Evolutionary conservation across 805 yeast species (phyloP).

Genomic region (Candida vaughaniae): DNA sequence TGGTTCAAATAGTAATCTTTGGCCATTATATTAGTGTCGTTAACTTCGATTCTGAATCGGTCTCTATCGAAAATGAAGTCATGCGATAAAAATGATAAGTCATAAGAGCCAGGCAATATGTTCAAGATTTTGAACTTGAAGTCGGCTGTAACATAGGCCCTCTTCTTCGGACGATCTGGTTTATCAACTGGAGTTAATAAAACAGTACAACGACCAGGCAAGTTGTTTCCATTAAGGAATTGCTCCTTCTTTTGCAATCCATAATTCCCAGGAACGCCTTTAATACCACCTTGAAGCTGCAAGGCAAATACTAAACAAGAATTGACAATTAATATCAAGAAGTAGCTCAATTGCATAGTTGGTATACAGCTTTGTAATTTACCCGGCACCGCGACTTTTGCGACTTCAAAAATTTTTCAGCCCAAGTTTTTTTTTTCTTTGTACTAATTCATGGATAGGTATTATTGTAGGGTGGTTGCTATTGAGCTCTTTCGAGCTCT

Average conservation of each 20-base stretch:
- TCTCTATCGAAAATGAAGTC: constrained; percentile 29
- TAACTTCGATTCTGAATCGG: constrained; percentile 27
- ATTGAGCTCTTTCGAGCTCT: constrained; percentile 15
- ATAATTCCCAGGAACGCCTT: constrained; percentile 25
- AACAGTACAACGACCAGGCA: constrained; percentile 30
- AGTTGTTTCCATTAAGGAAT: constrained; percentile 36
- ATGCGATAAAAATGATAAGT: constrained; percentile 32
- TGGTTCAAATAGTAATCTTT: constrained; percentile 20
- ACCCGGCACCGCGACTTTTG: constrained; percentile 1
- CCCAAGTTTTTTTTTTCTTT: not conserved
- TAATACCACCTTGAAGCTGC: constrained; percentile 21
- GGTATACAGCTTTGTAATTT: too few relatives aligned
- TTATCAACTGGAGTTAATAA: constrained; percentile 13
- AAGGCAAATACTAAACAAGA: not conserved
- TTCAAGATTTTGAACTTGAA: constrained; percentile 24
- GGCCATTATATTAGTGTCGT: constrained; percentile 20
- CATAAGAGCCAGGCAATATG: constrained; percentile 32
- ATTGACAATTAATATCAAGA: not conserved
- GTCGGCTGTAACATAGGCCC: constrained; percentile 22
- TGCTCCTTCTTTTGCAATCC: constrained; percentile 6
- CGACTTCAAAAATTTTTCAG: constrained; percentile 5
- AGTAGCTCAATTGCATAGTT: too few relatives aligned
- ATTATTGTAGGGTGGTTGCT: constrained; percentile 50
- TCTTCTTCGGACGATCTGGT: not conserved
- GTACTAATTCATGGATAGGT: constrained; percentile 42